Percentiles rank a stretch among this genome's conserved stretches.
Conservation (phyloP, 2,329 filamentous ascomycete genomes). For the Aspergillus cejpii region DNA sequence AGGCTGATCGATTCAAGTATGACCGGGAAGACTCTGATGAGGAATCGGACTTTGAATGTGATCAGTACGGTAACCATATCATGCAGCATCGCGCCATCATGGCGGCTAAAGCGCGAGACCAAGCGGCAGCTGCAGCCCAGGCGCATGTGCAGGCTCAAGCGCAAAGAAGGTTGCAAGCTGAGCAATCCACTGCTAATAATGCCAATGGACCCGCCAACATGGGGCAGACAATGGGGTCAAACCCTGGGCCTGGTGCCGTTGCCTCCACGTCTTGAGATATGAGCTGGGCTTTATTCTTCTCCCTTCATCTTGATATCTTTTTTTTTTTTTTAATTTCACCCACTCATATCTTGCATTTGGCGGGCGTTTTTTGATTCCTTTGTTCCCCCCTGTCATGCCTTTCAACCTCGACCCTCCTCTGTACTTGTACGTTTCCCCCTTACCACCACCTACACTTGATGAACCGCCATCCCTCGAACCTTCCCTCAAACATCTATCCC, state of each 20-base stretch:
- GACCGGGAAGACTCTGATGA: constrained; percentile 79
- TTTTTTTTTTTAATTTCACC: constrained; percentile 13
- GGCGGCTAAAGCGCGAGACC: constrained; percentile 39
- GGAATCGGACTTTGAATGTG: constrained; percentile 64
- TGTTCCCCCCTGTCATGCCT: constrained; percentile 10
- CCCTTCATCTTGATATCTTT: constrained; percentile 12
- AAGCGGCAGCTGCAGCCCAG: constrained; percentile 39
- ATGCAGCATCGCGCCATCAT: constrained; percentile 52
- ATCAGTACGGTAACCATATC: constrained; percentile 57
- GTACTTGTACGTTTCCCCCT: constrained; percentile 29
- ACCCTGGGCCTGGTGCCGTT: constrained; percentile 27
- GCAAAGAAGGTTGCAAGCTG: constrained; percentile 33
- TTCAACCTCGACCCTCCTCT: constrained; percentile 9
- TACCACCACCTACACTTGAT: constrained; percentile 11
- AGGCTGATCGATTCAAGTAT: constrained; percentile 73
- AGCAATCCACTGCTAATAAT: constrained; percentile 27
- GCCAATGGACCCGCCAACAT: constrained; percentile 16
- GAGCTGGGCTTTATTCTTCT: constrained; percentile 21
- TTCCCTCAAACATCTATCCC: constrained; percentile 4
- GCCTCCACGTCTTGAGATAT: constrained; percentile 27
- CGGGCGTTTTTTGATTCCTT: constrained; percentile 25
- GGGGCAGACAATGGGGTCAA: constrained; percentile 25
- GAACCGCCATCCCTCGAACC: constrained; percentile 1
- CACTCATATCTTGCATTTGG: constrained; percentile 27
- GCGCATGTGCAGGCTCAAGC: constrained; percentile 36